Base-by-base conservation (phyloP, 192 early-diverging fungal genomes). In the Mortierella claussenii region DNA sequence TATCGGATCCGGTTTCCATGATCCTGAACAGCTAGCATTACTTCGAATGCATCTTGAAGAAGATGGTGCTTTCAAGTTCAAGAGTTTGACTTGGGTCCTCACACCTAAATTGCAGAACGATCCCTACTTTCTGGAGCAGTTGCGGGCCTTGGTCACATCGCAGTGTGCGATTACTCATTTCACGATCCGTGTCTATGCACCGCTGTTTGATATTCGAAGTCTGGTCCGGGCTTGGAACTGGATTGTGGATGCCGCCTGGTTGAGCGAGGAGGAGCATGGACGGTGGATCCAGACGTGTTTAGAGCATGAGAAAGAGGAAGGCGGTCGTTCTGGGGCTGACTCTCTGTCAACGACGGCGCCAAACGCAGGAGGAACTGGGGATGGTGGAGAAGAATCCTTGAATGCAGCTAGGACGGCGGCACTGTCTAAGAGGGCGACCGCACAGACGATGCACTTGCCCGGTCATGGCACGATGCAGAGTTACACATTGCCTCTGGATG, bases 261-360 rank as follows among this genome's bases (percentile, higher is more conserved):
- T 65, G 63, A 65, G 23, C 18, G 63, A 65, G 11, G 49, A 12
- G 12, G 62, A 65, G 20, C 63, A 65, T 15, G 63, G 63, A 1
- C 53, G 53, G 24, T 65, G 63, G 63, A 65, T 65, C 4, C 63
- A 60, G n/a, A 7, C 57, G 9, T 60, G 57, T 48, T 33, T 60
- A 10, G 57, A 60, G 30, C 57, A 60, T 20, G 52, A 54, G 18
- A 17, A 34, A 3, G 52, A 34, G 7, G 52, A 33, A 10, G 26
- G 28, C 23, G 58, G n/a, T 36, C 13, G 24, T 23, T 31, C 31
- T 44, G 20, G n/a, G 6, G 24, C 24, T 53, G 28, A 27, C 20
- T 23, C 26, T 26, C 13, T 26, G 33, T 1, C 55, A 17, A 26
- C 21, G n/a, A 11, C 26, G 28, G 13, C 34, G 18, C 20, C 6